These are phyloP conservation scores for Malassezia vespertilionis DNA, from an alignment of 1,284 basidiomycete genomes.

Conservation along the genomic window DNA sequence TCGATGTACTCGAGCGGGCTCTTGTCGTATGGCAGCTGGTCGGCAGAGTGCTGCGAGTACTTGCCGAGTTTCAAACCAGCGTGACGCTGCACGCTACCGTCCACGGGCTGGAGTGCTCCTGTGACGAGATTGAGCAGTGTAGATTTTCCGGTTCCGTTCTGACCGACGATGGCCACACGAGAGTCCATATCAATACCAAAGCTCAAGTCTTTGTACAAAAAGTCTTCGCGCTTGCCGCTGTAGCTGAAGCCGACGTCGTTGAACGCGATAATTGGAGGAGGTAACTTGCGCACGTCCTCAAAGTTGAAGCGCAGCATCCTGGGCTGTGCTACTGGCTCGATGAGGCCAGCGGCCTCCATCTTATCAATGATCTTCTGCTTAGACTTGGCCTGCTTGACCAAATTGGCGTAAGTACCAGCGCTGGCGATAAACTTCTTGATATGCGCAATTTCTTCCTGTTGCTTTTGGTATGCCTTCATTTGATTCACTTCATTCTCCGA, in stretches of 20 bases:
- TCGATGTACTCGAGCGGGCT: conserved; percentile 92
- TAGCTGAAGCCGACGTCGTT: conserved; percentile 88
- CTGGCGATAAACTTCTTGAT: conserved; percentile 96
- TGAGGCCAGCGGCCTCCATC: conserved; percentile 98
- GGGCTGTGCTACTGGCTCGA: conserved; percentile 72
- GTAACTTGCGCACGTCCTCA: conserved; percentile 83
- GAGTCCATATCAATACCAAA: conserved; percentile 84
- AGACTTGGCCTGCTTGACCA: conserved; percentile 96
- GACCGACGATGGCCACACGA: conserved; percentile 89
- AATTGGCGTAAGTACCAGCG: conserved; percentile 96
- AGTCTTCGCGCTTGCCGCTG: conserved; percentile 75
- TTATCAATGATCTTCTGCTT: conserved; percentile 98
- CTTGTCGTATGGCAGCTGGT: conserved; percentile 90
- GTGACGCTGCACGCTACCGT: conserved; percentile 81
- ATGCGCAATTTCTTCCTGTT: conserved; percentile 94
- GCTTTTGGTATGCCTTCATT: conserved; percentile 96
- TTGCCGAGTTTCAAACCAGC: conserved; percentile 72
- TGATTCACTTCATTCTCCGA: conserved; percentile 96
- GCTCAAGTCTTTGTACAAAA: conserved; percentile 72
- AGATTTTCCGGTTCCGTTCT: conserved; percentile 96
- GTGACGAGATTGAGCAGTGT: conserved; percentile 93
- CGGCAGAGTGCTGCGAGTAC: conserved; percentile 96
- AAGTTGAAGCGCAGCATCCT: conserved; percentile 82
- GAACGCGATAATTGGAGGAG: conserved; percentile 94
- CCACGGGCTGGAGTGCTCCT: conserved; percentile 64